These are phyloP conservation scores for Bjerkandera adusta DNA, from an alignment of 1,284 basidiomycete species.

Conservation along the genomic window DNA sequence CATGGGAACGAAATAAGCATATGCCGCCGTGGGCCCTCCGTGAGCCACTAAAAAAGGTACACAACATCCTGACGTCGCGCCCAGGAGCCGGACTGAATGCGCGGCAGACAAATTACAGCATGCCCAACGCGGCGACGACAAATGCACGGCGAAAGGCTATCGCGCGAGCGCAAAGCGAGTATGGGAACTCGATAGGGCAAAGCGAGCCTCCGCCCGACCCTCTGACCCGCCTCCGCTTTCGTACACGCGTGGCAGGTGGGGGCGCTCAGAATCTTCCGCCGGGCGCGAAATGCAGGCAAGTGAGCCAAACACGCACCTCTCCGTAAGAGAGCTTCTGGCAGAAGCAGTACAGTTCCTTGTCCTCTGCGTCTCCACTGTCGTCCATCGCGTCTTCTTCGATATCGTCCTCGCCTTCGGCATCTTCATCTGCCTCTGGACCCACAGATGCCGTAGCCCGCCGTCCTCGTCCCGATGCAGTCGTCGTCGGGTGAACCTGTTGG, in stretches of 20 bases:
- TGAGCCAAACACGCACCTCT: conserved; percentile 40
- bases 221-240: conserved; percentile 10
- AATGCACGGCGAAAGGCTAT: conserved; percentile 1
- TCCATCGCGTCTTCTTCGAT: conserved; percentile 16
- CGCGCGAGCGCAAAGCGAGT: background rate
- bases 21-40: too few species aligned
- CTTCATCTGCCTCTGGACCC: conserved; percentile 42
- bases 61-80: too few species aligned
- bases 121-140: conserved; percentile 4
- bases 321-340: conserved; percentile 66
- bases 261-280: background rate
- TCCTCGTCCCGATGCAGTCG: conserved; percentile 21
- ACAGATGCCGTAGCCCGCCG: conserved; percentile 38
- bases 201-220: background rate
- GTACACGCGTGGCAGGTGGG: conserved; percentile 2
- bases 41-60: background rate
- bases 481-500: conserved; percentile 28
- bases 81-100: background rate
- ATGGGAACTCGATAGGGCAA: conserved; percentile 5
- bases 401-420: conserved; percentile 42
- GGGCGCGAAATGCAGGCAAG: background rate
- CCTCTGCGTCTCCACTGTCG: conserved; percentile 45
- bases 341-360: conserved; percentile 62
- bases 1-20: too few species aligned
- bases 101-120: conserved; percentile 7